Conservation (phyloP, 192 early-diverging fungal genomes). For the Backusella circina region DNA sequence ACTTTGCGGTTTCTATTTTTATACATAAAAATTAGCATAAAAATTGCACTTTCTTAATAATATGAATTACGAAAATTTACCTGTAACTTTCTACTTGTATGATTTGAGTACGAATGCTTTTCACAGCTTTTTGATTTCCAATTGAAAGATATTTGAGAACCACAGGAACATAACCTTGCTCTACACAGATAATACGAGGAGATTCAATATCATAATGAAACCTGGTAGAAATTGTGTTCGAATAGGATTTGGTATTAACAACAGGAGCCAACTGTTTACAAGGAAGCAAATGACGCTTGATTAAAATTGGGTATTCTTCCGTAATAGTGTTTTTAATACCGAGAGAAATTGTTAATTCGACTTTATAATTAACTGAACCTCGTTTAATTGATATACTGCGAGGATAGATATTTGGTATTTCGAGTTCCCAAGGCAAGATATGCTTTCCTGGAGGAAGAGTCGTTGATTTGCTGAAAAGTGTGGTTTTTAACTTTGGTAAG, state of each 20-base stretch:
- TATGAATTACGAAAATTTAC: slow-evolving; percentile 4
- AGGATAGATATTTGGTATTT: slow-evolving; percentile 27
- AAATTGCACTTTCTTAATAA: not conserved
- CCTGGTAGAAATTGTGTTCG: slow-evolving; percentile 22
- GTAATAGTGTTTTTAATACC: slow-evolving; percentile 19
- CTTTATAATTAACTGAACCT: slow-evolving; percentile 12
- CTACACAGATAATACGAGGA: slow-evolving; percentile 21
- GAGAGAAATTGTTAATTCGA: slow-evolving; percentile 13
- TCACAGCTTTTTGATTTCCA: not conserved
- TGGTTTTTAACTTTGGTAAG: slow-evolving; percentile 22
- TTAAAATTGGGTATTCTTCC: slow-evolving; percentile 16
- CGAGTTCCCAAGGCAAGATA: slow-evolving; percentile 27
- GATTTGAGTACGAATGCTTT: slow-evolving; percentile 19
- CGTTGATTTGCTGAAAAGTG: slow-evolving; percentile 5
- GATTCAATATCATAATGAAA: slow-evolving; percentile 32
- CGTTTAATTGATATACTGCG: slow-evolving; percentile 18
- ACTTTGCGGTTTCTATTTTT: not conserved
- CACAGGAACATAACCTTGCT: slow-evolving; percentile 17
- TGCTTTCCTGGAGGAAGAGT: slow-evolving; percentile 10
- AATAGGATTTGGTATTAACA: slow-evolving; percentile 9
- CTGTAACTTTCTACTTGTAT: slow-evolving; percentile 29
- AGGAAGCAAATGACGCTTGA: slow-evolving; percentile 14
- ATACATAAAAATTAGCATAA: not conserved
- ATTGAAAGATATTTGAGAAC: slow-evolving; percentile 14
- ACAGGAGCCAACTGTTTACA: not conserved